Evolutionary conservation across 2,329 filamentous ascomycete species (phyloP), one percentile per base, ranked within the genome.

Genomic region (Cercospora citrullina): DNA sequence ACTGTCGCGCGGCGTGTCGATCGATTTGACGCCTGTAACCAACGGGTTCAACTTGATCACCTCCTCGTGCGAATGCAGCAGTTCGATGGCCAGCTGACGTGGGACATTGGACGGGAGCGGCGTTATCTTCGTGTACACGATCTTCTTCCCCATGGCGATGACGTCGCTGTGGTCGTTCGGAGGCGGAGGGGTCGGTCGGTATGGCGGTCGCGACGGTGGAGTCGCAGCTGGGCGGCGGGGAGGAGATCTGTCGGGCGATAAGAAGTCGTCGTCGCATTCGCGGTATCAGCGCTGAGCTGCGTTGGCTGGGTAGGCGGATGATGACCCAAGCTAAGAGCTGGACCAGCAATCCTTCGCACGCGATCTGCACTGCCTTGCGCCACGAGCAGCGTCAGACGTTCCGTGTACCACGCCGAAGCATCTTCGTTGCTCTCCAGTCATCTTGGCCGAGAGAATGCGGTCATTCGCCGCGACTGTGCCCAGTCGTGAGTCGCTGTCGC

Each of bases 41-140:
- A 91, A 86, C 4, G 89, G 89, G 74, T 91, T 91, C 69, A 91
- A 80, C 36, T 87, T 88, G 80, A 91, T 91, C 78, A 91, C 87
- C 76, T 91, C 89, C 77, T 86, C 85, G 65, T 91, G 89, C 71
- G 86, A 87, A 77, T 91, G 89, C 66, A 91, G 86, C 76, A 91
- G 90, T 76, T 91, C 89, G 79, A 91, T 85, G 72, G 89, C 89
- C 64, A 91, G 84, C 77, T 91, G 88, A 69, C 89, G 88, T 18
- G 89, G 89, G 71, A 91, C 90, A 78, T 88, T 89, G 75, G 84
- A 83, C 33, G 89, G 89, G 61, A 91, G 90, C 57, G 89, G 88
- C 66, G 89, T 91, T 76, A 91, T 86, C 72, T 90, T 86, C 28
- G 88, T 91, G 78, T 90, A 89, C 28, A 84, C 83, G 70, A 87